These are phyloP conservation scores for Calophaca sinica DNA, from an alignment of 306 rosid genomes.

Conservation along the genomic window DNA sequence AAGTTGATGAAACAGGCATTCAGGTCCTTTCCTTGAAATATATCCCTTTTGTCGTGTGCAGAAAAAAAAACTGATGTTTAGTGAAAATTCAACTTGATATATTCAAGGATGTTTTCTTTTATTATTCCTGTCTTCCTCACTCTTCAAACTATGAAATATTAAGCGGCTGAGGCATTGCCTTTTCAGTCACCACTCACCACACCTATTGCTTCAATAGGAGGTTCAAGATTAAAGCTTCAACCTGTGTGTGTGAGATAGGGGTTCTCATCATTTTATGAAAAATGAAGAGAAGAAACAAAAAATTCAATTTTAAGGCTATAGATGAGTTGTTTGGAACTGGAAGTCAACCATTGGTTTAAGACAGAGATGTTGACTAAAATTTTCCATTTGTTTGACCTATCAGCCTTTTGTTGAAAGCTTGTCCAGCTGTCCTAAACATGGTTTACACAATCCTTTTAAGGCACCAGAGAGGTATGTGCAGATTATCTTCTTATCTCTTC, in stretches of 20 bases:
- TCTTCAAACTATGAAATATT: conserved; percentile 32
- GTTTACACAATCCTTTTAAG: conserved; percentile 95
- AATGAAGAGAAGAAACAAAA: conserved; percentile 11
- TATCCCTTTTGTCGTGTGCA: conserved; percentile 24
- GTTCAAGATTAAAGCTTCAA: conserved; percentile 30
- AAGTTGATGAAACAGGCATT: conserved; percentile 82
- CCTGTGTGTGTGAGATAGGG: conserved; percentile 5
- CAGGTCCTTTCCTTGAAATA: conserved; percentile 61
- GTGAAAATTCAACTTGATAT: conserved; percentile 11
- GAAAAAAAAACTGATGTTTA: background rate
- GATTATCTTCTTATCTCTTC: conserved; percentile 25
- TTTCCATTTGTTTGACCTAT: conserved; percentile 43
- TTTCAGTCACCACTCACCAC: conserved; percentile 6
- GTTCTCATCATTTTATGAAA: conserved; percentile 37
- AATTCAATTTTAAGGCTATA: conserved; percentile 32
- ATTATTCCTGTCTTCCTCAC: background rate
- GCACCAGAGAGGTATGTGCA: conserved; percentile 86
- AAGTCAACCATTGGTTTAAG: conserved; percentile 25
- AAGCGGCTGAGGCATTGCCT: conserved; percentile 33
- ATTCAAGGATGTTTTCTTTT: conserved; percentile 23
- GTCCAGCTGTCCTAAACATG: conserved; percentile 91
- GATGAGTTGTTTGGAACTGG: conserved; percentile 36
- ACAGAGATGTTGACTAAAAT: conserved; percentile 30
- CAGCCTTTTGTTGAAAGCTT: conserved; percentile 93
- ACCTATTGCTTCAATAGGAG: conserved; percentile 13